Evolutionary conservation across 2,329 filamentous ascomycete species (phyloP).

Genomic region (Fusarium humuli): DNA sequence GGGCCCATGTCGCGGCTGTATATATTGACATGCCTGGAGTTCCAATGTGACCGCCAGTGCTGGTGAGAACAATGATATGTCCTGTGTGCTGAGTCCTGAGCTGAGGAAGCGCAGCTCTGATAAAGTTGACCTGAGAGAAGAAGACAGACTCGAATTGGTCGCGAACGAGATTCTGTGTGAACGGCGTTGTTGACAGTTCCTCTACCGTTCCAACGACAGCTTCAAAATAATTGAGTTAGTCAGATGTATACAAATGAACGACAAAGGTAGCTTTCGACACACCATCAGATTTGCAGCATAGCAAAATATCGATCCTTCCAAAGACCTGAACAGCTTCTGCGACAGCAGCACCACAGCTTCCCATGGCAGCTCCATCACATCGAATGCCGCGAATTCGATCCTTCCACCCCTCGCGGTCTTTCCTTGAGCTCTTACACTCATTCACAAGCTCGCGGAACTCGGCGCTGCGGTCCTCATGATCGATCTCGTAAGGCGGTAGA

Average conservation of each 20-base stretch:
- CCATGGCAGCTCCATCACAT: conserved; percentile 71
- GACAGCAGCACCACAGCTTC: conserved; percentile 84
- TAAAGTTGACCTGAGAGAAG: conserved; percentile 95
- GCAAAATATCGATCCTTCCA: conserved; percentile 86
- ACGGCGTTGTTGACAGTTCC: conserved; percentile 79
- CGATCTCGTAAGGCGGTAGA: conserved; percentile 80
- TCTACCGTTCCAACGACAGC: conserved; percentile 92
- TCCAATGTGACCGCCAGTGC: conserved; percentile 90
- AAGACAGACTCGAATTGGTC: conserved; percentile 96
- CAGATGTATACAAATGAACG: neutral
- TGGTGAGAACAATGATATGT: conserved; percentile 90
- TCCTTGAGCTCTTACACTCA: conserved; percentile 71
- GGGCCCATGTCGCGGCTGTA: conserved; percentile 91
- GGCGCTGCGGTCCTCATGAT: conserved; percentile 78
- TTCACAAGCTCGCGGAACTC: conserved; percentile 85
- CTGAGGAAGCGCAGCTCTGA: conserved; percentile 85
- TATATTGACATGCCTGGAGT: conserved; percentile 93
- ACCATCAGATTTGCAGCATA: conserved; percentile 92
- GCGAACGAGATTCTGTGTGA: conserved; percentile 81
- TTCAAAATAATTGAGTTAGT: conserved; percentile 51
- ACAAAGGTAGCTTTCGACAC: conserved; percentile 37
- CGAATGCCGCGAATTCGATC: conserved; percentile 77
- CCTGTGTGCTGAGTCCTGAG: conserved; percentile 85
- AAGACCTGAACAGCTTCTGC: conserved; percentile 88
- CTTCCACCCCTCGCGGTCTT: conserved; percentile 81